Evolutionary conservation across 2,329 filamentous ascomycete species (phyloP), one percentile per base, ranked within the genome.

Genomic region (Pseudonectria buxi): DNA sequence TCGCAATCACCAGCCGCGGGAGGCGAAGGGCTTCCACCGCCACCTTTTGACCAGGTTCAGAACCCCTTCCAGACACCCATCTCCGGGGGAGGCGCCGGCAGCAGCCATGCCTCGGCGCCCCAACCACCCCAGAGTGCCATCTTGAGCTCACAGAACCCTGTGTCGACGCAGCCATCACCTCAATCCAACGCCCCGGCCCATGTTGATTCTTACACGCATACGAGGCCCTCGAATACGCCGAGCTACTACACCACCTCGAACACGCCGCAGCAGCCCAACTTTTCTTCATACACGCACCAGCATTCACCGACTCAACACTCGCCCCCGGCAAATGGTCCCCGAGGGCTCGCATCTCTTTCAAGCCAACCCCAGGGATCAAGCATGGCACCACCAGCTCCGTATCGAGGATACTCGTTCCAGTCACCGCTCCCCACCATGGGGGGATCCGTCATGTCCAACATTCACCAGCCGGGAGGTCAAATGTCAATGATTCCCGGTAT

Each of bases 381-480:
- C 16, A 62, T 64, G 59, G 61, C 57, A 4, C 72, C 78, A 4
- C 74, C 74, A 14, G 67, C 71, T 35, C 63, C 64, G 12, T 78
- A 77, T 43, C 46, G 57, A 57, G 61, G 66, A 3, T 74, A 72
- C 54, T 48, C 44, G 11, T 61, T 64, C 38, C 56, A 63, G 18
- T 76, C 81, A 4, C n/a, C n/a, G n/a, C 68, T 83, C 3, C 73
- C 81, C 3, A 66, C 70, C n/a, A 73, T 81, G 67, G 65, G 69
- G 28, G 78, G 80, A 1, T 73, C 81, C 1, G 79, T 90, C 18
- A 78, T 90, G 68, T 83, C 84, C 12, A 92, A 90, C 53, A 73
- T 92, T 16, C 76, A 81, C 50, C 85, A 81, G 41, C 86, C 86
- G 0, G 77, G 76, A 35, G 72, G 73, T 6, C 82, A 83, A 41